Evolutionary conservation across 1,139 yeast species (phyloP), one percentile per base, ranked within the genome.

Genomic region (Debaryomycetaceae sp.): DNA sequence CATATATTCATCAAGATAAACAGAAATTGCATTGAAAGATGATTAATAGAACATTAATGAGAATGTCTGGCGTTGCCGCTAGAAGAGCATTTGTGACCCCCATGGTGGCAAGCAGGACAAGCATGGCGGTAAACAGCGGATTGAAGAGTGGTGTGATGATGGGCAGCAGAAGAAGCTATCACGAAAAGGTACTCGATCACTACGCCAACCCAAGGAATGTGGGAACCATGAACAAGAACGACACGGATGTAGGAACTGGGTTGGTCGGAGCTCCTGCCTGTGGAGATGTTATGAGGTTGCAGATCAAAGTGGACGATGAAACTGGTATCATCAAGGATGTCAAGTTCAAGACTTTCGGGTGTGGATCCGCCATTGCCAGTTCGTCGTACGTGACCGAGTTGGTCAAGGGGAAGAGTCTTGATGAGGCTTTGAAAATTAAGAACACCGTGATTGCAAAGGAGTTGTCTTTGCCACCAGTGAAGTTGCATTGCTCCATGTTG

Each of bases 191-290:
- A 35, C 83, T 92, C 52, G 98, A 92, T 62, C 98, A 92, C 64
- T 92, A 92, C 67, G 83, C 87, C 58, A 91, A 91, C 69, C 98
- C 98, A 45, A 79, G 98, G 64, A 92, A 92, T 60, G 98, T 92
- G 34, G 98, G 98, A 15, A 78, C 96, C 6, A 68, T 92, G 65
- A 88, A 89, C 65, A 89, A 91, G 67, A 75, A 74, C 47, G 79
- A 81, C 45, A 56, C 65, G 17, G 79, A 82, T 51, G 98, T 92
- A n/a, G 98, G 98, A 34, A 92, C 98, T 2, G 98, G 98, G 1
- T 77, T 92, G 34, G 98, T 92, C 15, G 92, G 98, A 40, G 98
- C 98, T 0, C 98, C 98, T 41, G 98, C 98, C 1, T 92, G 98
- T 71, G 98, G 98, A 44, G 98, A 92, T 70, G 98, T 92, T 39